Conservation (phyloP, 148 eudicot genomes). For the Dianthus caryophyllus region DNA sequence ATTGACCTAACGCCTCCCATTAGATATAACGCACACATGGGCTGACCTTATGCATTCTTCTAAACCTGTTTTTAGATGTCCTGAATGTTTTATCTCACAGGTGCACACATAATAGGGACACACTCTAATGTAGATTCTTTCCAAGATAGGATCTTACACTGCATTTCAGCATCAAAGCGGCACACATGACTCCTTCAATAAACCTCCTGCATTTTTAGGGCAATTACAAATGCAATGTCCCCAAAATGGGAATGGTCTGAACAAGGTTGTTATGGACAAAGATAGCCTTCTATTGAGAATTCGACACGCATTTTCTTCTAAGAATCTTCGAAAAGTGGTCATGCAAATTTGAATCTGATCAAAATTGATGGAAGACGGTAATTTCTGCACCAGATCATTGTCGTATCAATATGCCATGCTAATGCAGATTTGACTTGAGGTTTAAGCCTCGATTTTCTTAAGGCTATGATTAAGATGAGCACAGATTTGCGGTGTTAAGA, state of each 20-base stretch:
- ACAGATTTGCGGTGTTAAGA: constrained; percentile 77
- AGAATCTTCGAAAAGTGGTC: constrained; percentile 53
- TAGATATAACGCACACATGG: too few relatives aligned
- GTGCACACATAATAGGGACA: constrained; percentile 76
- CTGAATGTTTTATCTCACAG: constrained; percentile 33
- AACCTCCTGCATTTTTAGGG: constrained; percentile 34
- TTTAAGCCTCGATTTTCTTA: constrained; percentile 53
- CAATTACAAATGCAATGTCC: constrained; percentile 51
- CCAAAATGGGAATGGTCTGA: constrained; percentile 46
- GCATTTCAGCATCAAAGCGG: constrained; percentile 68
- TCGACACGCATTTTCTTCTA: constrained; percentile 60
- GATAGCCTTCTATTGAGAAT: constrained; percentile 35
- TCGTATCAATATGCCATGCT: constrained; percentile 54
- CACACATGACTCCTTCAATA: constrained; percentile 54
- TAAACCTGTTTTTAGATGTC: too few relatives aligned
- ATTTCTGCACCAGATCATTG: constrained; percentile 38
- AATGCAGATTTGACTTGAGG: constrained; percentile 48
- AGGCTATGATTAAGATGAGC: constrained; percentile 72
- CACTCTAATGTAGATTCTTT: constrained; percentile 58
- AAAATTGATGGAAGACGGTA: constrained; percentile 51
- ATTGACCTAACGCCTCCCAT: too few relatives aligned
- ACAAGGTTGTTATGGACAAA: constrained; percentile 51
- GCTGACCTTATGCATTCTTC: too few relatives aligned
- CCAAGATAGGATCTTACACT: constrained; percentile 55
- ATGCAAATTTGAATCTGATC: constrained; percentile 68